phyloP scores from a whole-genome alignment of 495 filamentous ascomycete species.

The Melanomma pulvis-pyrius region DNA sequence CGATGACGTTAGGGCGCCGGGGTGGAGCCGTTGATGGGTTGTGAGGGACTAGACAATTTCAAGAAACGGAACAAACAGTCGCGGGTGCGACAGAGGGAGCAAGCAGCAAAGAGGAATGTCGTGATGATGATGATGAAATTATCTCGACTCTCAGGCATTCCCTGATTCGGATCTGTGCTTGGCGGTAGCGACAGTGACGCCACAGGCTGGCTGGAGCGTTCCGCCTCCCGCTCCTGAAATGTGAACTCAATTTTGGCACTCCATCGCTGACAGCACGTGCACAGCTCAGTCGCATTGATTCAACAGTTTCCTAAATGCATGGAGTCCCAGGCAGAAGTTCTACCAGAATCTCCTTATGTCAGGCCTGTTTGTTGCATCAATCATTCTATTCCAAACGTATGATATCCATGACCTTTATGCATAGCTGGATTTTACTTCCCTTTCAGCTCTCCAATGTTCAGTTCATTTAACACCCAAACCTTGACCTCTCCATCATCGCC shows the following conservation, averaged over 20 bases:
- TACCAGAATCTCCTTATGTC: not conserved
- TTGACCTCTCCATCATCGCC: constrained; percentile 61
- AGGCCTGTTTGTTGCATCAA: not conserved
- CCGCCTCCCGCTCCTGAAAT: not conserved
- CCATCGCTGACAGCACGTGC: not conserved
- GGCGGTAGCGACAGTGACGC: constrained; percentile 6
- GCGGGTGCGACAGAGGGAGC: not conserved
- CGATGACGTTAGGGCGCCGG: constrained; percentile 5
- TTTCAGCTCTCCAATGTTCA: not conserved
- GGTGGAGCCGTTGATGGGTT: not conserved
- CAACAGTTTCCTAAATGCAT: not conserved
- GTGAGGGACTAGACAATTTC: not conserved
- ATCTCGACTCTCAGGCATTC: not conserved
- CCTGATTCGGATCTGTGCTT: constrained; percentile 25
- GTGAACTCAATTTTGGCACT: not conserved
- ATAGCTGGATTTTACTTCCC: not conserved
- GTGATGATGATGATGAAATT: constrained; percentile 7
- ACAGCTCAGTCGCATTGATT: not conserved
- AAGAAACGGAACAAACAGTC: not conserved
- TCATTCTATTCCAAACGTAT: not conserved
- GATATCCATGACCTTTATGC: not conserved
- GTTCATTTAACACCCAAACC: constrained; percentile 44
- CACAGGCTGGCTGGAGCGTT: not conserved
- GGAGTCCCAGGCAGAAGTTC: not conserved
- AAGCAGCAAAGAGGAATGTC: not conserved